Conservation (phyloP, 129 eudicot genomes). For the Flaveria ramosissima region DNA sequence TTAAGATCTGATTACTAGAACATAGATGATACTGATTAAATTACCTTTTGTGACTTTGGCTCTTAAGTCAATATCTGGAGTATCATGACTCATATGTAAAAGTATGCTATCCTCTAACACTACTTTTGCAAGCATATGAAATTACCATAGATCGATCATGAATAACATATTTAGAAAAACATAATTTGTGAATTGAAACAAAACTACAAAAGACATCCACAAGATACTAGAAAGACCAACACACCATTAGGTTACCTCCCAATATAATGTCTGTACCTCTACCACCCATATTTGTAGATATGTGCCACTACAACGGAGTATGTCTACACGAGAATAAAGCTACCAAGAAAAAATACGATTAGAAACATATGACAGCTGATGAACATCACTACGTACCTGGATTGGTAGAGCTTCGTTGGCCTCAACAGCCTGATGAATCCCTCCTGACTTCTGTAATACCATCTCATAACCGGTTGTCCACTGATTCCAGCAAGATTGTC, state of each 20-base stretch:
- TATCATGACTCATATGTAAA: conserved; percentile 53
- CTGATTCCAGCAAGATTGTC: conserved; percentile 86
- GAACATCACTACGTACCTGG: conserved; percentile 22
- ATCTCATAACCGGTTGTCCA: conserved; percentile 89
- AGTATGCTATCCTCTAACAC: too few relatives aligned
- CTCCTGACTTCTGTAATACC: conserved; percentile 90
- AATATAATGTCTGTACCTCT: too few relatives aligned
- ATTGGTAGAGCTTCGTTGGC: too few relatives aligned
- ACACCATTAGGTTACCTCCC: too few relatives aligned
- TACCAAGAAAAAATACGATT: conserved; percentile 40
- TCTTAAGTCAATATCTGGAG: conserved; percentile 62
- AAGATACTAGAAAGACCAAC: conserved; percentile 16
- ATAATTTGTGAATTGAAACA: not conserved
- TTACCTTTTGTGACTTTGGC: conserved; percentile 57
- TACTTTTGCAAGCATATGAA: conserved; percentile 94
- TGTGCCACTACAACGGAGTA: conserved; percentile 87
- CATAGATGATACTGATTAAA: conserved; percentile 16
- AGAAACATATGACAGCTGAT: conserved; percentile 1
- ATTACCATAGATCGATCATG: conserved; percentile 5
- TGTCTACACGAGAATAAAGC: conserved; percentile 44
- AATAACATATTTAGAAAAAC: not conserved
- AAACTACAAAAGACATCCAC: not conserved
- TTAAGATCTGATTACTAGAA: conserved; percentile 14
- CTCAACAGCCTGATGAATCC: too few relatives aligned
- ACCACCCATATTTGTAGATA: too few relatives aligned